Conservation (phyloP, 257 asterid genomes). For the Lithospermum erythrorhizon region DNA sequence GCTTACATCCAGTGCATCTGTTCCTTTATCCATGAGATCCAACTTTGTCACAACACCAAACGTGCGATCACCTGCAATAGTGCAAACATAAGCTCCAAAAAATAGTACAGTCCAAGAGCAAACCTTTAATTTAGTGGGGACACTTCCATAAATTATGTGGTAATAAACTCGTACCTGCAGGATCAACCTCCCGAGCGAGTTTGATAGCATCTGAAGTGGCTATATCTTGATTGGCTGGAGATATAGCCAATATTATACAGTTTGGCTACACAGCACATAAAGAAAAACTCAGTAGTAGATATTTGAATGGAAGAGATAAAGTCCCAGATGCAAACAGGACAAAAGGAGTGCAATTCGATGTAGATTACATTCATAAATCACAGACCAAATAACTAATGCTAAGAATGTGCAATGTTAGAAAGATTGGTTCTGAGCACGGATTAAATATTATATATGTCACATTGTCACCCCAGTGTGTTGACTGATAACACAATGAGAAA, state of each 20-base stretch:
- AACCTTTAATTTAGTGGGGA: not conserved
- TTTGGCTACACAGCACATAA: slow-evolving; percentile 49
- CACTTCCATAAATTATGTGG: not conserved
- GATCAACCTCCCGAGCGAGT: slow-evolving; percentile 82
- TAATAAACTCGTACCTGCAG: slow-evolving; percentile 37
- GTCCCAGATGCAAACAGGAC: not conserved
- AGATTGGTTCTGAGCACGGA: not conserved
- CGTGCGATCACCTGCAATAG: slow-evolving; percentile 76
- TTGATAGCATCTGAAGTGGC: slow-evolving; percentile 98
- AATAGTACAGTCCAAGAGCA: not conserved
- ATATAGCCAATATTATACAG: slow-evolving; percentile 75
- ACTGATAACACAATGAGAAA: not conserved
- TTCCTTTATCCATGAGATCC: slow-evolving; percentile 95
- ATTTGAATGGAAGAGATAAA: slow-evolving; percentile 3
- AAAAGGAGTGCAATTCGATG: not conserved
- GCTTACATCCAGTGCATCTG: slow-evolving; percentile 77
- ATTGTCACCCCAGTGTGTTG: not conserved
- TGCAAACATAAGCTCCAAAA: not conserved
- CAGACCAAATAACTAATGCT: not conserved
- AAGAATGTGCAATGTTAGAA: not conserved
- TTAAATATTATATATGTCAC: not conserved
- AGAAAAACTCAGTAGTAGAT: not conserved
- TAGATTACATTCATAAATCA: not conserved
- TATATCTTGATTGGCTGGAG: slow-evolving; percentile 97
- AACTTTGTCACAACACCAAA: slow-evolving; percentile 91